Evolutionary conservation across 768 basidiomycete species (phyloP).

Genomic region (Lyophyllum shimeji): DNA sequence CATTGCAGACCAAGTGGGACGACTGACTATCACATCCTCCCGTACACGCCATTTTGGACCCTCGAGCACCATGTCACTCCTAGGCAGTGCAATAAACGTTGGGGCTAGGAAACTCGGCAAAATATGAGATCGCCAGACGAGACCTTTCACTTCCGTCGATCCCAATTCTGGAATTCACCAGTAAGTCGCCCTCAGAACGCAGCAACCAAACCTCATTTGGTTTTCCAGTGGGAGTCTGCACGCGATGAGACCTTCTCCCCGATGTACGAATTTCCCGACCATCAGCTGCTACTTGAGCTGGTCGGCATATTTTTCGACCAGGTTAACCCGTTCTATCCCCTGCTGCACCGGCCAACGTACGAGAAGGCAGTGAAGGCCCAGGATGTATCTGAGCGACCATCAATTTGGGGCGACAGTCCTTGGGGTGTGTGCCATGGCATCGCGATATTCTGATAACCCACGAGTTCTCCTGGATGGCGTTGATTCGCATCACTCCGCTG

Average conservation of each 20-base stretch:
- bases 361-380: slow-evolving; percentile 42
- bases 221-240: slow-evolving; percentile 36
- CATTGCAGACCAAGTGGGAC: slow-evolving; percentile 13
- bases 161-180: slow-evolving; percentile 17
- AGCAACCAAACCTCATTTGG: background rate
- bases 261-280: slow-evolving; percentile 41
- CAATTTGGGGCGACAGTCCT: slow-evolving; percentile 60
- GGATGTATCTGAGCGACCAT: slow-evolving; percentile 46
- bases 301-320: slow-evolving; percentile 59
- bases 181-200: slow-evolving; percentile 10
- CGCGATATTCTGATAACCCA: slow-evolving; percentile 56
- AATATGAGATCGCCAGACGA: slow-evolving; percentile 1
- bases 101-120: slow-evolving; percentile 9
- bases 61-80: slow-evolving; percentile 17
- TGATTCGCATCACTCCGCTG: slow-evolving; percentile 42
- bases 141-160: slow-evolving; percentile 1
- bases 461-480: slow-evolving; percentile 34
- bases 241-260: slow-evolving; percentile 20
- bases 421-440: slow-evolving; percentile 62
- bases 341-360: slow-evolving; percentile 72
- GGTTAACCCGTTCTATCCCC: slow-evolving; percentile 50
- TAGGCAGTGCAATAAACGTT: slow-evolving; percentile 17
- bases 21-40: slow-evolving; percentile 12
- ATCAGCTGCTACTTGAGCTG: slow-evolving; percentile 46
- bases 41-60: slow-evolving; percentile 18